Conservation (phyloP, 192 early-diverging fungal species). For the Lobosporangium transversale region DNA sequence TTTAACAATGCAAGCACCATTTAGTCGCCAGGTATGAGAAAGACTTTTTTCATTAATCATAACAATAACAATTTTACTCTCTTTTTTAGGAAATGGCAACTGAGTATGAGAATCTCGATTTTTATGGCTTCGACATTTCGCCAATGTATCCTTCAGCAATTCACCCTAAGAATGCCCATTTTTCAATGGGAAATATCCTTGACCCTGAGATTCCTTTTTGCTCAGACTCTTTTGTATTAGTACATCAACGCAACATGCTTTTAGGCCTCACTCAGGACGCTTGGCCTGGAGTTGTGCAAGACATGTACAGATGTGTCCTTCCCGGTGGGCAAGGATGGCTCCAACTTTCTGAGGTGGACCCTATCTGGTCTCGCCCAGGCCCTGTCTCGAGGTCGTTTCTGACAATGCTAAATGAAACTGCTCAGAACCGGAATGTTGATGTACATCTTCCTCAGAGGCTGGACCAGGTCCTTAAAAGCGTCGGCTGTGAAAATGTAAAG, state of each 20-base stretch:
- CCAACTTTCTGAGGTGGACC: slow-evolving; percentile 45
- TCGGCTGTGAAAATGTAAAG: slow-evolving; percentile 47
- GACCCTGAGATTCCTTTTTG: slow-evolving; percentile 43
- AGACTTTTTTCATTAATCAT: too few relatives aligned
- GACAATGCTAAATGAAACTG: slow-evolving; percentile 50
- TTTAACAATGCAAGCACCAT: too few relatives aligned
- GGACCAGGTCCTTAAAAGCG: slow-evolving; percentile 31
- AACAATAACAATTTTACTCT: neutral
- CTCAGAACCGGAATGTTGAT: slow-evolving; percentile 46
- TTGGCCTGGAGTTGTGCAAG: slow-evolving; percentile 44
- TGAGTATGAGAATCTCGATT: slow-evolving; percentile 34
- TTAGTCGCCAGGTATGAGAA: too few relatives aligned
- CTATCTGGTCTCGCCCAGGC: slow-evolving; percentile 42
- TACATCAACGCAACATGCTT: slow-evolving; percentile 49
- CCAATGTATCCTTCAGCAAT: slow-evolving; percentile 53
- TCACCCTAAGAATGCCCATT: slow-evolving; percentile 52
- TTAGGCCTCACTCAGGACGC: slow-evolving; percentile 42
- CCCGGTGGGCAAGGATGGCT: slow-evolving; percentile 37
- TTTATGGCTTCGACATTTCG: slow-evolving; percentile 47
- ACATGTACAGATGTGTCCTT: slow-evolving; percentile 40
- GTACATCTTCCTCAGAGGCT: slow-evolving; percentile 31
- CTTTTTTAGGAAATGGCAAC: slow-evolving; percentile 52
- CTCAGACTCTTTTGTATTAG: slow-evolving; percentile 20
- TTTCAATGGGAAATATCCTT: slow-evolving; percentile 43
- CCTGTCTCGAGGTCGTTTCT: slow-evolving; percentile 33